phyloP scores from a whole-genome alignment of 306 rosid genomes.

The Boehmeria nivea region DNA sequence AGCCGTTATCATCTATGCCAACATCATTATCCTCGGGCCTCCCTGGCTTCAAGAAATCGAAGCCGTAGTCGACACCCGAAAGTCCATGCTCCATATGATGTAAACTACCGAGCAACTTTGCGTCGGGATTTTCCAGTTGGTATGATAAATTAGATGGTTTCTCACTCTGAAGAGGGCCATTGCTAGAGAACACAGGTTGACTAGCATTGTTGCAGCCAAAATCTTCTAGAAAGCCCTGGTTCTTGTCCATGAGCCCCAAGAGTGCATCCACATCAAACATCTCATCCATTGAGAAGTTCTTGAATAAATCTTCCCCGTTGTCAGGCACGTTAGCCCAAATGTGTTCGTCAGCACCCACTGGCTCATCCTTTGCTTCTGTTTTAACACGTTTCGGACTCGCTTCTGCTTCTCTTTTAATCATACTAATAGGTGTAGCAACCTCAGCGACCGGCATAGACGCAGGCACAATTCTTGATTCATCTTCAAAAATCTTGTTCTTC shows the following conservation, averaged over 20 bases:
- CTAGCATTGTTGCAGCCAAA: conserved; percentile 10
- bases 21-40: conserved; percentile 28
- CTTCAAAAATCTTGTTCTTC: conserved; percentile 25
- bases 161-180: conserved; percentile 15
- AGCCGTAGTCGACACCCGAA: conserved; percentile 39
- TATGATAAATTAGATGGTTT: conserved; percentile 33
- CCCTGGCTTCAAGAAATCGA: conserved; percentile 52
- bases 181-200: conserved; percentile 16
- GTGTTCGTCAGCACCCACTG: not conserved
- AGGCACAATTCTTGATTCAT: conserved; percentile 8
- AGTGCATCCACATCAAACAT: conserved; percentile 60
- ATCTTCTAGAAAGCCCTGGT: conserved; percentile 31
- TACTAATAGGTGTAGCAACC: conserved; percentile 17
- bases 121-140: conserved; percentile 54
- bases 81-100: conserved; percentile 48
- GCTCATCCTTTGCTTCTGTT: not conserved
- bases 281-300: conserved; percentile 46
- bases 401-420: conserved; percentile 35
- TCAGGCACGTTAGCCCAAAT: not conserved
- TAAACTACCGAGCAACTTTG: conserved; percentile 60
- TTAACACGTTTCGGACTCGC: not conserved
- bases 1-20: conserved; percentile 27
- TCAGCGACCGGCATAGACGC: conserved; percentile 18
- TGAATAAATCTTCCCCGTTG: conserved; percentile 20
- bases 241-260: conserved; percentile 31